Percentiles rank a stretch among this genome's conserved stretches.
phyloP scores from a whole-genome alignment of 192 early-diverging fungal genomes.

The Coemansia sp. region DNA sequence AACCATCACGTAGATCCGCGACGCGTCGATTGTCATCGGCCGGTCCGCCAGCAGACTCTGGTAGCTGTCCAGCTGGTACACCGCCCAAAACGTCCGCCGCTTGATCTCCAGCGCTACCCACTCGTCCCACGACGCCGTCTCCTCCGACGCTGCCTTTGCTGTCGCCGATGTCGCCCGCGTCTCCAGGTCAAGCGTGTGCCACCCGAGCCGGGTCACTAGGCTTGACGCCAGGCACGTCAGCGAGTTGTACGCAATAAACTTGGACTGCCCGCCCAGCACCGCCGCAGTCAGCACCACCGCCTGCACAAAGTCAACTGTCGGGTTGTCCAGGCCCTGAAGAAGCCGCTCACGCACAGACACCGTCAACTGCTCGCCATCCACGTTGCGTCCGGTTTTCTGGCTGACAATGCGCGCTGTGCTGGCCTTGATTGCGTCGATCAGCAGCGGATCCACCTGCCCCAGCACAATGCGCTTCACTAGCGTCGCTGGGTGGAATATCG shows the following conservation, averaged over 20 bases:
- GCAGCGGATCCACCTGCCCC: conserved; percentile 35
- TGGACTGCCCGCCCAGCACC: conserved; percentile 33
- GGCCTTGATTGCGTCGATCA: conserved; percentile 44
- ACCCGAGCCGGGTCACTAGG: conserved; percentile 44
- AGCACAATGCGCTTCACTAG: conserved; percentile 42
- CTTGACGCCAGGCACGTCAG: conserved; percentile 45
- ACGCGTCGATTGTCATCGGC: conserved; percentile 37
- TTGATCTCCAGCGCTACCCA: conserved; percentile 43
- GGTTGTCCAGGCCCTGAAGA: conserved; percentile 36
- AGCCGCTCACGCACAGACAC: conserved; percentile 32
- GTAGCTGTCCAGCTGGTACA: conserved; percentile 54
- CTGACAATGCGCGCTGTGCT: conserved; percentile 35
- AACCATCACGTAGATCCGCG: conserved; percentile 33
- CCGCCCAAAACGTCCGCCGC: conserved; percentile 53
- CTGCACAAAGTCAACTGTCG: conserved; percentile 48
- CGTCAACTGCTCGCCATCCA: conserved; percentile 34
- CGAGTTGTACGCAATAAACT: conserved; percentile 50
- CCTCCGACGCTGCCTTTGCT: neutral
- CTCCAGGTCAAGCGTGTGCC: conserved; percentile 51
- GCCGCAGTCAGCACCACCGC: conserved; percentile 44
- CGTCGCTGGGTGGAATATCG: conserved; percentile 51
- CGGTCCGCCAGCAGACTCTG: conserved; percentile 48
- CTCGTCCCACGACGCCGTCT: conserved; percentile 26
- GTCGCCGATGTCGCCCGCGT: neutral
- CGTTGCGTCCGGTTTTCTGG: conserved; percentile 22